Evolutionary conservation across 2,329 filamentous ascomycete genomes (phyloP).

Genomic region (Moelleriella libera): DNA sequence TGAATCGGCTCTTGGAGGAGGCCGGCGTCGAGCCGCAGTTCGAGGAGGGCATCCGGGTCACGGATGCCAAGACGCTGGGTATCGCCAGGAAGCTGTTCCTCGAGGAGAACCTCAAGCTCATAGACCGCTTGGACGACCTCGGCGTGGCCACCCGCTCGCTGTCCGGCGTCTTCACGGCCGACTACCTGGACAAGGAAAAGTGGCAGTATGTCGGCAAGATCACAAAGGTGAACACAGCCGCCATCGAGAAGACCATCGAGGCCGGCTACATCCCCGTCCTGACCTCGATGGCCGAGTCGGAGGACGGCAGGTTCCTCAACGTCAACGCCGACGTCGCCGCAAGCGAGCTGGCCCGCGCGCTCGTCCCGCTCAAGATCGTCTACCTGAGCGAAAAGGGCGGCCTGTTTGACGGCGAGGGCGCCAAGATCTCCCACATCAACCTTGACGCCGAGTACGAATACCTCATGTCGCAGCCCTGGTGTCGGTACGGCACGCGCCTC

Average conservation of each 20-base stretch:
- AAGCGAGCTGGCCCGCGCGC: slow-evolving; percentile 73
- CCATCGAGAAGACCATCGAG: slow-evolving; percentile 83
- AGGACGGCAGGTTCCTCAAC: slow-evolving; percentile 84
- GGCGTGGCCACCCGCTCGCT: slow-evolving; percentile 83
- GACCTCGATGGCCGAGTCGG: slow-evolving; percentile 90
- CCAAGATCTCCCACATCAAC: slow-evolving; percentile 96
- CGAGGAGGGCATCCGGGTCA: slow-evolving; percentile 90
- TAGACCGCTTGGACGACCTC: slow-evolving; percentile 77
- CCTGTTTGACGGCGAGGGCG: slow-evolving; percentile 79
- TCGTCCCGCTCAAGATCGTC: slow-evolving; percentile 93
- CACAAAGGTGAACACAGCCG: slow-evolving; percentile 76
- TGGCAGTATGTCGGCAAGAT: slow-evolving; percentile 95
- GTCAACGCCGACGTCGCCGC: slow-evolving; percentile 97
- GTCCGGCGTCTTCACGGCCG: slow-evolving; percentile 81
- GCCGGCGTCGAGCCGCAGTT: slow-evolving; percentile 92
- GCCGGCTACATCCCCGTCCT: slow-evolving; percentile 86
- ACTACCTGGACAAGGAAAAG: slow-evolving; percentile 92
- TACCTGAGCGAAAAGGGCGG: slow-evolving; percentile 98
- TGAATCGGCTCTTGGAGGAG: slow-evolving; percentile 80
- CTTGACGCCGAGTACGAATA: slow-evolving; percentile 91
- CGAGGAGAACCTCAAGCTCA: slow-evolving; percentile 86
- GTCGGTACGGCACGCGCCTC: slow-evolving; percentile 81
- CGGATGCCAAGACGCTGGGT: slow-evolving; percentile 85
- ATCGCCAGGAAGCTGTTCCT: slow-evolving; percentile 87
- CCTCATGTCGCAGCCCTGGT: slow-evolving; percentile 89